Conservation (phyloP, 768 basidiomycete species). For the Tylopilus sp. region DNA sequence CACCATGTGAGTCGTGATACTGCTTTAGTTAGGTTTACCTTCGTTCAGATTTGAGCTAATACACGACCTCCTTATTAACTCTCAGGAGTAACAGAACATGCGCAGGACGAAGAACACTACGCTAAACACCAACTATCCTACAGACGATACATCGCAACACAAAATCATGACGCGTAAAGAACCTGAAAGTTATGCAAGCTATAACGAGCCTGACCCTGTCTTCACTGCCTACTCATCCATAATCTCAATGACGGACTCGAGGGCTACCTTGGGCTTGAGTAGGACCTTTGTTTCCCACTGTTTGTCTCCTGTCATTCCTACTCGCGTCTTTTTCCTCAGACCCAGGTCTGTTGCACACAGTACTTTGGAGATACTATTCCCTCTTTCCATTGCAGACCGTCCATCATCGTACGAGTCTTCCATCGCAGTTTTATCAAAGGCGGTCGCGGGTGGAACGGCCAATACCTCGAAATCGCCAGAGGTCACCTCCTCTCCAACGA, state of each 20-base stretch:
- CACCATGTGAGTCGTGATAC: no score
- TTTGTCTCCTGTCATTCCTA: constrained; percentile 23
- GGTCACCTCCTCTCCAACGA: constrained; percentile 29
- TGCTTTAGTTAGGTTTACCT: no score
- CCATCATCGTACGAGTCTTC: constrained; percentile 33
- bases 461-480: constrained; percentile 32
- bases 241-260: constrained; percentile 35
- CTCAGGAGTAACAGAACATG: no score
- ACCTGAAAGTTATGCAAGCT: no score
- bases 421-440: constrained; percentile 27
- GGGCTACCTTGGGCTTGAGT: constrained; percentile 37
- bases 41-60: no score
- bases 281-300: constrained; percentile 33
- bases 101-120: no score
- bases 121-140: no score
- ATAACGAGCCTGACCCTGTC: no score
- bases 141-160: no score
- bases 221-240: constrained; percentile 29
- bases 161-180: no score
- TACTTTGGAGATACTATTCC: constrained; percentile 16
- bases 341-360: constrained; percentile 39
- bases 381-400: constrained; percentile 4
- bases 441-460: constrained; percentile 21
- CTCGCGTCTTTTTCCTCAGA: constrained; percentile 28
- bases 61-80: no score